Conservation (phyloP, 441 rosid species). For the Euphorbia schlechtendalii region DNA sequence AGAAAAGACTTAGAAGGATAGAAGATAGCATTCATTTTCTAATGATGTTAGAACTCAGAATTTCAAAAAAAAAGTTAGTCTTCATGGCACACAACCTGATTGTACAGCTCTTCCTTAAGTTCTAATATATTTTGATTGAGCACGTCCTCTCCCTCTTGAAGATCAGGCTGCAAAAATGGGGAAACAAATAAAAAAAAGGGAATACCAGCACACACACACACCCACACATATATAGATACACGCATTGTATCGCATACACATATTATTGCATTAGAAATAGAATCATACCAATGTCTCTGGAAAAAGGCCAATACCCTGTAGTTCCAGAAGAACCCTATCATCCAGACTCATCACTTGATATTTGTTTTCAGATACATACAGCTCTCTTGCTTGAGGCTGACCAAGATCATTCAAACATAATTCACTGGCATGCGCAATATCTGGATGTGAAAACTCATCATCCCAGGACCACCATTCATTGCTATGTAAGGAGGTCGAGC, state of each 20-base stretch:
- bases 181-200: constrained; percentile 5
- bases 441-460: constrained; percentile 51
- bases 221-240: no score
- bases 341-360: constrained; percentile 72
- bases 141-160: constrained; percentile 67
- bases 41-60: neutral
- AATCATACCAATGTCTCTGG: constrained; percentile 74
- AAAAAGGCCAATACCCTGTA: constrained; percentile 76
- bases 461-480: constrained; percentile 60
- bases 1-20: neutral
- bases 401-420: constrained; percentile 45
- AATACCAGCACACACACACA: neutral
- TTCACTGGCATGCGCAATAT: constrained; percentile 40
- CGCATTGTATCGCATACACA: no score
- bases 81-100: constrained; percentile 45
- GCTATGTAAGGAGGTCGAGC: constrained; percentile 53
- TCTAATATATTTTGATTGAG: constrained; percentile 55
- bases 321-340: constrained; percentile 70
- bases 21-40: neutral
- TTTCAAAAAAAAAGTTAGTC: neutral
- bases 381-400: constrained; percentile 42
- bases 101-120: constrained; percentile 56
- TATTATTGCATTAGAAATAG: neutral
- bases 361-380: constrained; percentile 38
- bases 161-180: constrained; percentile 71